Conservation (phyloP, 202 grass and related monocot species). For the Setaria viridis region DNA sequence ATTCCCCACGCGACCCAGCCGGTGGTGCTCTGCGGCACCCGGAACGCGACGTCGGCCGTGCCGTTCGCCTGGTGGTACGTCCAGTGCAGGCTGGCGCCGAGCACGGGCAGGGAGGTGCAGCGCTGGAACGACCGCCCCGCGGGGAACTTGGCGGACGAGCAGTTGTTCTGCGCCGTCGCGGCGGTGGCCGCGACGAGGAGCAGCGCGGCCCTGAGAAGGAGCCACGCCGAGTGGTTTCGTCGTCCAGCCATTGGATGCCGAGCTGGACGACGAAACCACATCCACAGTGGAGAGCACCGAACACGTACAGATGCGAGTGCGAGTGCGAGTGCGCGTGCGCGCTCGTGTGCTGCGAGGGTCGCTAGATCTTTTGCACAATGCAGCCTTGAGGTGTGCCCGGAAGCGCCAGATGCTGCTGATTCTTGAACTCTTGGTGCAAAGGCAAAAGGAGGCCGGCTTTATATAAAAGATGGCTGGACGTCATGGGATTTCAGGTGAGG, state of each 20-base stretch:
- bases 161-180: conserved; percentile 15
- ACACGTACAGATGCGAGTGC: no score
- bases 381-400: neutral
- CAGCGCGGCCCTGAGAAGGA: neutral
- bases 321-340: no score
- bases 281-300: no score
- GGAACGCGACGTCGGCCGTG: conserved; percentile 73
- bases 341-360: no score
- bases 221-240: neutral
- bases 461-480: neutral
- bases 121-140: conserved; percentile 41
- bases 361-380: neutral
- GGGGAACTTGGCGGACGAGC: conserved; percentile 54
- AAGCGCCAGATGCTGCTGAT: neutral
- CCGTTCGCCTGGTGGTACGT: conserved; percentile 62
- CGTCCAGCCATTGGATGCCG: neutral
- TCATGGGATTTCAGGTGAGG: neutral
- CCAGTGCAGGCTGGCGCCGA: conserved; percentile 68
- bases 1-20: conserved; percentile 77
- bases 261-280: no score
- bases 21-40: conserved; percentile 31
- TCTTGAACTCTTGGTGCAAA: neutral
- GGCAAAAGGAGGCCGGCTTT: neutral
- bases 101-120: conserved; percentile 57
- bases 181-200: conserved; percentile 1